These are phyloP conservation scores for Trypethelium eluteriae DNA, from an alignment of 495 filamentous ascomycete genomes.

Conservation along the genomic window DNA sequence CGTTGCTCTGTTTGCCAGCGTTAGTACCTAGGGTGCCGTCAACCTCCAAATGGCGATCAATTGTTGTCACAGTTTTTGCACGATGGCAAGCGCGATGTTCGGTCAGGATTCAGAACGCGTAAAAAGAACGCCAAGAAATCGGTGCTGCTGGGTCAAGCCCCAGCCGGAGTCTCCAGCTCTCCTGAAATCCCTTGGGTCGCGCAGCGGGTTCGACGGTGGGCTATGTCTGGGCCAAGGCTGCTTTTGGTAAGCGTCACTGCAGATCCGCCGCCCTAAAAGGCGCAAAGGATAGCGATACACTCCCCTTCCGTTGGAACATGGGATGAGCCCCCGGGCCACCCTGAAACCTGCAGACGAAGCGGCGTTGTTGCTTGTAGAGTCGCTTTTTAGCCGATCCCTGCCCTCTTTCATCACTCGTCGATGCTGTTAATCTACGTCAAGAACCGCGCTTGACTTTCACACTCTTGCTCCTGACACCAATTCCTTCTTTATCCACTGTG, in stretches of 20 bases:
- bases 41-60: too few species aligned
- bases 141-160: not conserved
- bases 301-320: not conserved
- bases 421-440: slow-evolving; percentile 7
- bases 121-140: not conserved
- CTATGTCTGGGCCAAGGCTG: not conserved
- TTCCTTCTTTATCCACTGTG: not conserved
- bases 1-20: not conserved
- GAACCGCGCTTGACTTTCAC: slow-evolving; percentile 4
- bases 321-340: not conserved
- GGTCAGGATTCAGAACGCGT: not conserved
- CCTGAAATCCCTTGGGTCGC: not conserved
- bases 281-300: not conserved
- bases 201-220: not conserved
- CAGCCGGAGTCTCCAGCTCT: not conserved
- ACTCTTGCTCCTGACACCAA: not conserved
- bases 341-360: slow-evolving; percentile 7
- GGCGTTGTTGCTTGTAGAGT: not conserved
- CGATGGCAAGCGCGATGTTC: not conserved
- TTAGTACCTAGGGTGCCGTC: not conserved
- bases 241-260: not conserved
- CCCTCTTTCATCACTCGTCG: not conserved
- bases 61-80: not conserved
- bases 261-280: not conserved
- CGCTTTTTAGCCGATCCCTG: slow-evolving; percentile 1